phyloP scores from a whole-genome alignment of 2,329 filamentous ascomycete species.

The Cyclaneusma minus region DNA sequence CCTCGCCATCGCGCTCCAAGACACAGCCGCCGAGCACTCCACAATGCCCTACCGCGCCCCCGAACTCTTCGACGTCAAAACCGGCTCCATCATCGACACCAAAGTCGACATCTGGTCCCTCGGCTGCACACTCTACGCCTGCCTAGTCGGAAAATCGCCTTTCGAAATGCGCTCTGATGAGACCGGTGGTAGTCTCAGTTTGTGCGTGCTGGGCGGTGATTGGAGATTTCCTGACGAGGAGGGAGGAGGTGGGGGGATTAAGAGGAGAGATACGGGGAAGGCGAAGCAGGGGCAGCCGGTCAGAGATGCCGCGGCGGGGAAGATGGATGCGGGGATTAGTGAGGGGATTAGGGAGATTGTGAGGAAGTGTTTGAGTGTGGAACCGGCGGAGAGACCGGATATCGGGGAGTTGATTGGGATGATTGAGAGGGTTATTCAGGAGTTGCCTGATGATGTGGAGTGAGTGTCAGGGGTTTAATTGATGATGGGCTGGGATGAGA shows the following conservation, averaged over 20 bases:
- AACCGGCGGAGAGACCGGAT: slow-evolving; percentile 76
- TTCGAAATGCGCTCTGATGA: slow-evolving; percentile 95
- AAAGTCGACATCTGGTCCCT: slow-evolving; percentile 98
- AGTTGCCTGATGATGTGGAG: slow-evolving; percentile 52
- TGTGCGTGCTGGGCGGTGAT: slow-evolving; percentile 85
- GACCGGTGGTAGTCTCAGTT: slow-evolving; percentile 81
- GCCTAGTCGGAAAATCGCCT: slow-evolving; percentile 87
- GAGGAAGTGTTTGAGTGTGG: slow-evolving; percentile 69
- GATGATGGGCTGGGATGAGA: no score
- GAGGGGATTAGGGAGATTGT: slow-evolving; percentile 79
- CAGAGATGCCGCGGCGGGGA: slow-evolving; percentile 3
- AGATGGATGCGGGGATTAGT: slow-evolving; percentile 41
- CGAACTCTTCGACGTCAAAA: slow-evolving; percentile 96
- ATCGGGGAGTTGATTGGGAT: slow-evolving; percentile 69
- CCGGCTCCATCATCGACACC: slow-evolving; percentile 77
- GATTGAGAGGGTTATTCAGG: slow-evolving; percentile 57
- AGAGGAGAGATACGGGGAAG: slow-evolving; percentile 33
- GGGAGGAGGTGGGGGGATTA: slow-evolving; percentile 30
- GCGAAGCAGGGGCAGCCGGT: slow-evolving; percentile 1
- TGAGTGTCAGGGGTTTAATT: no score
- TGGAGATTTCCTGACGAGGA: slow-evolving; percentile 94
- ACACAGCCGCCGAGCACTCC: slow-evolving; percentile 86
- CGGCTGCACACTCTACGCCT: slow-evolving; percentile 95
- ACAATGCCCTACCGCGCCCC: slow-evolving; percentile 98
- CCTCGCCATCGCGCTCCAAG: slow-evolving; percentile 80